Evolutionary conservation across 768 basidiomycete species (phyloP).

Genomic region (Galerina marginata): DNA sequence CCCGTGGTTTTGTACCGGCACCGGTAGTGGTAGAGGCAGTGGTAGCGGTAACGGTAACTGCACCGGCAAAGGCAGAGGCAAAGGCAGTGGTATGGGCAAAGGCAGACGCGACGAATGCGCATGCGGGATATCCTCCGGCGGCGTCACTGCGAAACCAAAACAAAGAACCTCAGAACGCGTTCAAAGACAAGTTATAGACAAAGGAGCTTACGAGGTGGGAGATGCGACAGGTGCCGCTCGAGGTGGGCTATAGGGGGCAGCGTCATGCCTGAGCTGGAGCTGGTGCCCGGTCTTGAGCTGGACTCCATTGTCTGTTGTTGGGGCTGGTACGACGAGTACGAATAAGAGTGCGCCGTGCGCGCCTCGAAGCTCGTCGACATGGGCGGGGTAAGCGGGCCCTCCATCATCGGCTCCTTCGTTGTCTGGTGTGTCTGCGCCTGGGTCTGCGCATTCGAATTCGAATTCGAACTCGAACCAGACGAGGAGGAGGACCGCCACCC

Average conservation of each 20-base stretch:
- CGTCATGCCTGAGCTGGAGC: conserved; percentile 39
- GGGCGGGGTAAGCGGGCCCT: conserved; percentile 13
- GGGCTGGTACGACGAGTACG: background rate
- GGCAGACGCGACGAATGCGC: conserved; percentile 17
- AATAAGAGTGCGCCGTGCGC: conserved; percentile 6
- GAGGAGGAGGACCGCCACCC: conserved; percentile 9
- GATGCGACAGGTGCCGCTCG: conserved; percentile 46
- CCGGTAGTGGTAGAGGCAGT: background rate
- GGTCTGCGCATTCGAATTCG: fast-evolving
- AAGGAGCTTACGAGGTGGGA: conserved; percentile 51
- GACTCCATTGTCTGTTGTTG: conserved; percentile 2
- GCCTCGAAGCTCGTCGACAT: conserved; percentile 16
- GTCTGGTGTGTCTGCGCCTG: too few relatives aligned
- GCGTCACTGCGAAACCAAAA: conserved; percentile 43
- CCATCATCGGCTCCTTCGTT: background rate
- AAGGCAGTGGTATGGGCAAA: conserved; percentile 1
- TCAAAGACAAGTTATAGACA: background rate
- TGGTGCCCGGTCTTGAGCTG: background rate
- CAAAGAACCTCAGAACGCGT: conserved; percentile 1
- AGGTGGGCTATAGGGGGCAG: conserved; percentile 72
- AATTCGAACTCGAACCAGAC: background rate
- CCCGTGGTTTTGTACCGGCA: too few relatives aligned
- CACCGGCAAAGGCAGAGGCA: conserved; percentile 10
- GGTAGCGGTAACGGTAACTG: background rate
- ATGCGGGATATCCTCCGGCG: conserved; percentile 45